phyloP scores from a whole-genome alignment of 352 stramenopile species.

The Hyaloperonospora brassicae region DNA sequence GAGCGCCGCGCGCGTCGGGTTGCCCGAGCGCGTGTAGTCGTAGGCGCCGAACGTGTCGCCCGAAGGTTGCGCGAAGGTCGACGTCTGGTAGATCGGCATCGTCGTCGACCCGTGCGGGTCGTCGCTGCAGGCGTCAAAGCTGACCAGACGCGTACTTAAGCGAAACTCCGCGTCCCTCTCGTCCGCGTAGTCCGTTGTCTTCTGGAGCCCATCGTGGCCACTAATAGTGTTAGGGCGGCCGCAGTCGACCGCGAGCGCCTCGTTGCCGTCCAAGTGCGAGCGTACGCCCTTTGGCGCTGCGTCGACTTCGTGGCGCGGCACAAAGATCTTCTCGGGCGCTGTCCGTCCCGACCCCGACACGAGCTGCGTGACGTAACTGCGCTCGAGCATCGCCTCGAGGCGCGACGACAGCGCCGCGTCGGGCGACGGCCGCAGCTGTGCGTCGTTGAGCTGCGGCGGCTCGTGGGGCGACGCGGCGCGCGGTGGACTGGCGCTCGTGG shows the following conservation, averaged over 20 bases:
- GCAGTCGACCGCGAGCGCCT: slow-evolving; percentile 38
- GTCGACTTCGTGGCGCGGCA: slow-evolving; percentile 60
- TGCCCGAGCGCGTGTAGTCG: slow-evolving; percentile 91
- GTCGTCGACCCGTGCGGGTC: slow-evolving; percentile 84
- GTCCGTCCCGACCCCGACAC: slow-evolving; percentile 55
- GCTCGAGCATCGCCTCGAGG: slow-evolving; percentile 74
- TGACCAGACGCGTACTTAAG: slow-evolving; percentile 67
- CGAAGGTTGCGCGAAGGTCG: slow-evolving; percentile 85
- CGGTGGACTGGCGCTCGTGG: slow-evolving; percentile 4
- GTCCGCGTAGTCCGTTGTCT: slow-evolving; percentile 18
- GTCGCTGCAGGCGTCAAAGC: slow-evolving; percentile 79
- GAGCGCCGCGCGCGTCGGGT: slow-evolving; percentile 89
- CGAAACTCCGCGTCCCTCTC: slow-evolving; percentile 43
- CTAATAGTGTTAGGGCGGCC: slow-evolving; percentile 24
- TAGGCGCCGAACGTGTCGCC: slow-evolving; percentile 87
- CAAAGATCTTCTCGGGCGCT: slow-evolving; percentile 71
- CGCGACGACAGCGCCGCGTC: slow-evolving; percentile 42
- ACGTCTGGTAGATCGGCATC: slow-evolving; percentile 91
- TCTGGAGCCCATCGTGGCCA: no score
- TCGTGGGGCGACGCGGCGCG: slow-evolving; percentile 21
- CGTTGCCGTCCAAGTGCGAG: slow-evolving; percentile 70
- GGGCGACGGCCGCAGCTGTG: slow-evolving; percentile 5
- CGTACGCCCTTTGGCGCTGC: slow-evolving; percentile 37
- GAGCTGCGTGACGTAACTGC: slow-evolving; percentile 78
- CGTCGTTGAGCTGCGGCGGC: slow-evolving; percentile 20